Conservation (phyloP, 1,284 basidiomycete species). For the Bondarzewia mesenterica region DNA sequence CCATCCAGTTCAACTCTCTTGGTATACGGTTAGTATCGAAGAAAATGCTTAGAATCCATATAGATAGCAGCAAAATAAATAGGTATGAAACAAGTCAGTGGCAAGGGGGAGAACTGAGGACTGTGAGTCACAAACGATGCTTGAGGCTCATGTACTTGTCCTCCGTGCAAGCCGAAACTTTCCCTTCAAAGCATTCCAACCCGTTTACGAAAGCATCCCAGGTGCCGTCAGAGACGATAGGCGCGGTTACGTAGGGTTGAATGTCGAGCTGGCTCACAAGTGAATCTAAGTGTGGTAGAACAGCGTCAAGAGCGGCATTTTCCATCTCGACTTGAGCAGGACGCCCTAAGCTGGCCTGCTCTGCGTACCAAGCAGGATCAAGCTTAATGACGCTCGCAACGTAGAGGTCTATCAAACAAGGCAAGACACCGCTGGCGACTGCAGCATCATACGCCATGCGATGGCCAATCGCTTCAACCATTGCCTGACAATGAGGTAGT, state of each 20-base stretch:
- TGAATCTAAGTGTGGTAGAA: conserved; percentile 21
- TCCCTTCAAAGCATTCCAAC: conserved; percentile 6
- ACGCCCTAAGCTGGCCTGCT: conserved; percentile 21
- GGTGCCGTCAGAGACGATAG: conserved; percentile 25
- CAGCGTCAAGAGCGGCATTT: conserved; percentile 19
- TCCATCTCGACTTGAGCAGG: conserved; percentile 18
- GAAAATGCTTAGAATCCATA: no score
- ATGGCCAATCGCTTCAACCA: conserved; percentile 36
- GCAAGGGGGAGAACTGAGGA: no score
- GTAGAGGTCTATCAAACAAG: conserved; percentile 25
- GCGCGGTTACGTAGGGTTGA: conserved; percentile 26
- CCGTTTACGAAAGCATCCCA: conserved; percentile 24
- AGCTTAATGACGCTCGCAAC: conserved; percentile 22
- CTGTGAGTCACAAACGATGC: no score
- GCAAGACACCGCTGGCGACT: conserved; percentile 20
- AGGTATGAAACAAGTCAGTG: no score
- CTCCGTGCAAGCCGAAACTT: no score
- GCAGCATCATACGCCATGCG: conserved; percentile 44
- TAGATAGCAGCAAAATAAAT: no score
- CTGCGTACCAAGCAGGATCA: conserved; percentile 34
- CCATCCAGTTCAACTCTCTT: no score
- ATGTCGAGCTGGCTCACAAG: conserved; percentile 24
- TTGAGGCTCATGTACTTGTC: no score
- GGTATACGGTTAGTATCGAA: no score
- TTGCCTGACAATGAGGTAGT: conserved; percentile 28